Base-by-base conservation (phyloP, 768 basidiomycete genomes). In the Harrya chromipes region DNA sequence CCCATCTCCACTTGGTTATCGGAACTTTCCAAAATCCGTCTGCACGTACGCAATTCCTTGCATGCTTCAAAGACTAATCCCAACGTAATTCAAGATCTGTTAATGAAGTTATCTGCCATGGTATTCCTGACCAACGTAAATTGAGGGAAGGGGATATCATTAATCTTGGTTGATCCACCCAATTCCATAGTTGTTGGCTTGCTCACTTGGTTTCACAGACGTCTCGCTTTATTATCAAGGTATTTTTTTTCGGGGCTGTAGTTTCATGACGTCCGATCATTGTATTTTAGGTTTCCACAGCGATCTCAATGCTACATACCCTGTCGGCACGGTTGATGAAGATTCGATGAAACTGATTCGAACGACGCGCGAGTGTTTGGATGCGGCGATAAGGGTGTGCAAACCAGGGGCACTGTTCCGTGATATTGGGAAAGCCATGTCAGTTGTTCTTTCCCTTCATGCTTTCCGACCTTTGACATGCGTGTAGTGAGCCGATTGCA, bases 41-140 rank as follows among this genome's bases (percentile, higher is more conserved):
- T 99, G 97, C 87, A 94, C 88, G 84, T 92, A 73, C 58, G 91
- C 39, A 23, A 78, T 31, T 39, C 40, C 37, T 35, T 45, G 37
- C 23, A 40, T 37, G 43, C 24, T 42, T 40, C 45, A 27, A 42
- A 48, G 42, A 31, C 17, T 29, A 44, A 27, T 35, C 36, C 12
- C 16, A 46, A 55, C 46, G 31, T 34, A 16, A 39, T 57, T 26
- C 44, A 90, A 62, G 90, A 19, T 94, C 92, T 36, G 71, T 98
- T 20, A 99, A 99, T 67, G 95, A 98, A 69, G 87, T 81, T 43
- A 94, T 99, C 60, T 98, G 97, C 68, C 97, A 99, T 67, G 97
- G 95, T 49, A 94, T 95, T 54, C 94, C 94, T 33, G 92, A 95
- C 72, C 77, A 87, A 63, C 73, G 89, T 54, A 85, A 83, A 60